These are phyloP conservation scores for Nitzschia putrida DNA, from an alignment of 108 stramenopile species.

Conservation along the genomic window DNA sequence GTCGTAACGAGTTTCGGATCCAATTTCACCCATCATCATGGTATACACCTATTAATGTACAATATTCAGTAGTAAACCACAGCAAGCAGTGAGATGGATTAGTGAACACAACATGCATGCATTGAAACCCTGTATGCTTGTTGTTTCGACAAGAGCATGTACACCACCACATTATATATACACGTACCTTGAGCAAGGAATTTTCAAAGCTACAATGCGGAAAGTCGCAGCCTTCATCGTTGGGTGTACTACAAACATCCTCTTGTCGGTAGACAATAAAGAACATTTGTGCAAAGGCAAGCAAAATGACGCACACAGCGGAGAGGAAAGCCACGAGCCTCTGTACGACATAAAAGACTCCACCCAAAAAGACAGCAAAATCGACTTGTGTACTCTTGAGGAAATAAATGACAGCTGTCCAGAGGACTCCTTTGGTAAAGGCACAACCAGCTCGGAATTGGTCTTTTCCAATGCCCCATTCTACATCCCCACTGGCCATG, in stretches of 20 bases:
- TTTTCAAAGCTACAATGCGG: slow-evolving; percentile 64
- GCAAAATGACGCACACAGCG: slow-evolving; percentile 72
- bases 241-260: slow-evolving; percentile 29
- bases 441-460: slow-evolving; percentile 69
- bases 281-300: slow-evolving; percentile 89
- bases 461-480: slow-evolving; percentile 18
- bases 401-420: slow-evolving; percentile 79
- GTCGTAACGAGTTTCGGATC: slow-evolving; percentile 58
- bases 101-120: background rate
- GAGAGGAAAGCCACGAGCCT: slow-evolving; percentile 78
- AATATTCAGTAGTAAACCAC: background rate
- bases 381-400: slow-evolving; percentile 80
- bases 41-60: slow-evolving; percentile 52
- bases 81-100: background rate
- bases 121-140: background rate
- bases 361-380: slow-evolving; percentile 83
- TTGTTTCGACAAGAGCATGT: background rate
- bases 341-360: slow-evolving; percentile 77
- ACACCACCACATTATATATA: no score
- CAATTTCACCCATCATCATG: slow-evolving; percentile 85
- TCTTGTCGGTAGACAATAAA: slow-evolving; percentile 70
- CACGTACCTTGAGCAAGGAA: slow-evolving; percentile 62
- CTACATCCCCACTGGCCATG: slow-evolving; percentile 44
- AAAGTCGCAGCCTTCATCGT: slow-evolving; percentile 34
- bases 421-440: slow-evolving; percentile 73